phyloP scores from a whole-genome alignment of 2,329 filamentous ascomycete species.

The Dothiorella sarmentorum region DNA sequence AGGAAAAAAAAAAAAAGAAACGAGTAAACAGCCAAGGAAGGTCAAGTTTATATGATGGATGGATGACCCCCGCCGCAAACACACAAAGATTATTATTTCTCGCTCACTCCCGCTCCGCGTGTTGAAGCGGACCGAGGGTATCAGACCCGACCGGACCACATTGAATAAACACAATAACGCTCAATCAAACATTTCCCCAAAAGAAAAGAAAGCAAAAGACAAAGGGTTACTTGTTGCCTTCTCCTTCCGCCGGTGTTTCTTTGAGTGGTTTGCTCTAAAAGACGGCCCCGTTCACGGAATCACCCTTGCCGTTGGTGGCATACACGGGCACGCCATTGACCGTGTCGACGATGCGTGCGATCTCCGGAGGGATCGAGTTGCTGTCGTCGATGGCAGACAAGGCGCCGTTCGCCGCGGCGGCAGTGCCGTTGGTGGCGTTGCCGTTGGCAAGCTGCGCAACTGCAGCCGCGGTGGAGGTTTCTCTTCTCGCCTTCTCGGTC shows the following conservation, averaged over 20 bases:
- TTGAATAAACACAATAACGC: too few relatives aligned
- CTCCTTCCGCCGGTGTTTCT: not conserved
- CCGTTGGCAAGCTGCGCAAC: not conserved
- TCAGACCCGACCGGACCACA: too few relatives aligned
- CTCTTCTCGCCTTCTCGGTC: not conserved
- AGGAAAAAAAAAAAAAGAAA: not conserved
- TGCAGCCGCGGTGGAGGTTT: not conserved
- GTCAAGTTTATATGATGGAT: too few relatives aligned
- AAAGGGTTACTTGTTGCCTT: too few relatives aligned
- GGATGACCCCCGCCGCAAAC: too few relatives aligned
- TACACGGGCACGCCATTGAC: slow-evolving; percentile 25
- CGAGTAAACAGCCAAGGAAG: not conserved
- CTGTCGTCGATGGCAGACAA: not conserved
- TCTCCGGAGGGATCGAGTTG: not conserved
- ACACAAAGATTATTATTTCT: too few relatives aligned
- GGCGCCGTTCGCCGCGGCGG: not conserved
- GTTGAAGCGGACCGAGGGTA: slow-evolving; percentile 14
- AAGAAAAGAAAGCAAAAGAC: not conserved
- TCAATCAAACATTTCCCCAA: too few relatives aligned
- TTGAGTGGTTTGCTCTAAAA: not conserved
- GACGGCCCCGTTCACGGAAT: not conserved
- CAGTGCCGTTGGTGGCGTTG: not conserved
- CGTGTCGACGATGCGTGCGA: slow-evolving; percentile 20
- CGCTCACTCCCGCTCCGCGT: slow-evolving; percentile 1
- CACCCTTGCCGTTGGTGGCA: not conserved